phyloP scores from a whole-genome alignment of 2,329 filamentous ascomycete species.

The Sporothrix euskadiensis region DNA sequence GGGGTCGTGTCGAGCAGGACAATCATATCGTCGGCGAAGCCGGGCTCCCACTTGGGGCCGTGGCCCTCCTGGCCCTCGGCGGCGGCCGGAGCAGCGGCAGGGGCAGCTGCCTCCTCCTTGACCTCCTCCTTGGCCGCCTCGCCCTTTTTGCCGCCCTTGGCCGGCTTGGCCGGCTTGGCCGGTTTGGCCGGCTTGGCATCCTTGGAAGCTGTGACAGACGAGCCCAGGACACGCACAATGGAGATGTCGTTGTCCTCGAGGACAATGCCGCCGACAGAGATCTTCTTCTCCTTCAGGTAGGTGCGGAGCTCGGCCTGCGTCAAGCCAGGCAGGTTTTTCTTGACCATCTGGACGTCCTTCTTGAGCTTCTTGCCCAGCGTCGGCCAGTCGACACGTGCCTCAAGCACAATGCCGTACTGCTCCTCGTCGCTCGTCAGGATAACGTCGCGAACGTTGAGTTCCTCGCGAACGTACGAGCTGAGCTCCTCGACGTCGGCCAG shows the following conservation, averaged over 20 bases:
- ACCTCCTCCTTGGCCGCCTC: neutral
- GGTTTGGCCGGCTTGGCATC: slow-evolving; percentile 61
- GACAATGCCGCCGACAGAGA: slow-evolving; percentile 81
- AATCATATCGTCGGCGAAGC: slow-evolving; percentile 64
- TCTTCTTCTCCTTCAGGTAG: slow-evolving; percentile 71
- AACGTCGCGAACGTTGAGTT: slow-evolving; percentile 86
- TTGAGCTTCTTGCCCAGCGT: slow-evolving; percentile 95
- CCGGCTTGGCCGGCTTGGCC: slow-evolving; percentile 48
- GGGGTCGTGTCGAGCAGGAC: slow-evolving; percentile 77
- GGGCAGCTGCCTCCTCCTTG: neutral
- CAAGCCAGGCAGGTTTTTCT: slow-evolving; percentile 80
- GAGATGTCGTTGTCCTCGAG: slow-evolving; percentile 80
- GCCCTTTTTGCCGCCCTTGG: slow-evolving; percentile 50
- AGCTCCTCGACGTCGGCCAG: slow-evolving; percentile 83
- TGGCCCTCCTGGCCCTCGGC: neutral
- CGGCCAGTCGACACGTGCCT: slow-evolving; percentile 87
- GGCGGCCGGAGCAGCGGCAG: neutral
- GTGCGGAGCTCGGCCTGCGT: slow-evolving; percentile 77
- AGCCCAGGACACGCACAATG: slow-evolving; percentile 75
- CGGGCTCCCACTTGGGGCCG: slow-evolving; percentile 32
- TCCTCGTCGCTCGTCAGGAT: slow-evolving; percentile 83
- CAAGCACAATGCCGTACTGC: slow-evolving; percentile 90
- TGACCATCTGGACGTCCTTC: slow-evolving; percentile 88
- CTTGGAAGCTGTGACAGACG: slow-evolving; percentile 53
- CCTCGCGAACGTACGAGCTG: slow-evolving; percentile 85